Evolutionary conservation across 2,329 filamentous ascomycete species (phyloP), one percentile per base, ranked within the genome.

Genomic region (Chalaropsis thielavioides): DNA sequence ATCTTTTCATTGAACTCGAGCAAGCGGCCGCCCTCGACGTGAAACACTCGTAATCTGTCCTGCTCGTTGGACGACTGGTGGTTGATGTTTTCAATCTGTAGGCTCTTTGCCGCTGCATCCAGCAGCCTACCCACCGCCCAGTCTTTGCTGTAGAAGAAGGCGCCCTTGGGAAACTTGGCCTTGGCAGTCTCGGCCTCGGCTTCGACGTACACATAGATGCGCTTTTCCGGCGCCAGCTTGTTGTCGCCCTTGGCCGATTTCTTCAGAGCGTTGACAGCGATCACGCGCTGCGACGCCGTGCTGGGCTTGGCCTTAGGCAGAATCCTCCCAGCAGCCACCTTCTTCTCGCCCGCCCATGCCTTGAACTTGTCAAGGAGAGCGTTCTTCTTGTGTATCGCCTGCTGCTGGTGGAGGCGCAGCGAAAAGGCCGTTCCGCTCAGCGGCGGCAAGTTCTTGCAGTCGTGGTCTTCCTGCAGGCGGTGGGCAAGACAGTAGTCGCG

Each of bases 141-240:
- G 66, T 95, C 89, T 70, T 82, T 81, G 67, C 83, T 86, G 73
- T 88, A 95, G 74, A 85, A 95, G 74, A 92, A 91, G 67, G 88
- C 84, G 7, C 88, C 89, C 71, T 84, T 88, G 3, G 92, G 91
- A 54, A 89, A 85, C 74, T 95, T 95, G 6, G 88, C 84, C 63
- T 85, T 88, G 1, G 91, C 87, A 0, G 90, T 95, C 71, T 90
- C 89, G 10, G 89, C 89, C 71, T 92, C 90, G 0, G 92, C 94
- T 73, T 97, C 92, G 19, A 96, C 89, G 72, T 89, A 86, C 0
- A 99, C 72, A 72, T 97, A 97, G 1, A 99, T 76, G n/a, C 94
- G 79, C 77, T 95, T 95, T 69, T 96, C 90, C 0, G 79, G 74
- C 0, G 90, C 80, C 0, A 96, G 75, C 71, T 90, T 92, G 10